Base-by-base conservation (phyloP, 2,329 filamentous ascomycete genomes). In the Beauveria sp. region DNA sequence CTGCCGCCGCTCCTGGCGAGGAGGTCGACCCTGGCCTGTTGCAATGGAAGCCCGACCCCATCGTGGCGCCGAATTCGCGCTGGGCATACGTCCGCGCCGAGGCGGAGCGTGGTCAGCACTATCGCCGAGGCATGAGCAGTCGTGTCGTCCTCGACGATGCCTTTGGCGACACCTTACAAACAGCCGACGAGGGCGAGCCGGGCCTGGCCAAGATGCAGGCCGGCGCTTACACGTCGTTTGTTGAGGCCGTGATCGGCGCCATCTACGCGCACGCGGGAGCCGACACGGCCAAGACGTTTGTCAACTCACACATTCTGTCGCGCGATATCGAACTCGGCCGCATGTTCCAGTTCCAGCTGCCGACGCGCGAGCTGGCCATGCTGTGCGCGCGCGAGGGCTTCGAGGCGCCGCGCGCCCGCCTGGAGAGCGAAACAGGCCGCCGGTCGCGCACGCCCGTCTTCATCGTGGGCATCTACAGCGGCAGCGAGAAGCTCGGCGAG, bases 21-120 rank as follows among this genome's bases (percentile, higher is more conserved):
- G 93, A 97, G 76, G 92, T 97, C 61, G 94, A 99, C 72, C 88
- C 92, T 0, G 94, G 93, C 6, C 79, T 96, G 59, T 79, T 99
- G 63, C 94, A 97, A 72, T 96, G 92, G 80, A 77, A 77, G 75
- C 76, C 76, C 71, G 74, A 81, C 58, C 67, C 77, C 6, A 70
- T 76, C 18, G 78, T 79, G 22, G 70, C 78, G 24, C 70, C 76
- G 55, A 73, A 77, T 72, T 79, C 70, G 64, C 79, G 70, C 64
- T 83, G 77, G 78, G 82, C 78, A 47, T 83, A 76, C 66, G 74
- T 77, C 53, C 80, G 84, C 51, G 72, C 78, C 47, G 83, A 87
- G 69, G 72, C 75, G 5, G 71, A 74, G 61, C 71, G 77, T 51
- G 68, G 79, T 44, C 69, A 75, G 54, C 75, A 78, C 65, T 79